phyloP scores from a whole-genome alignment of 2,329 filamentous ascomycete species.

The Trichoderma afroharzianum region DNA sequence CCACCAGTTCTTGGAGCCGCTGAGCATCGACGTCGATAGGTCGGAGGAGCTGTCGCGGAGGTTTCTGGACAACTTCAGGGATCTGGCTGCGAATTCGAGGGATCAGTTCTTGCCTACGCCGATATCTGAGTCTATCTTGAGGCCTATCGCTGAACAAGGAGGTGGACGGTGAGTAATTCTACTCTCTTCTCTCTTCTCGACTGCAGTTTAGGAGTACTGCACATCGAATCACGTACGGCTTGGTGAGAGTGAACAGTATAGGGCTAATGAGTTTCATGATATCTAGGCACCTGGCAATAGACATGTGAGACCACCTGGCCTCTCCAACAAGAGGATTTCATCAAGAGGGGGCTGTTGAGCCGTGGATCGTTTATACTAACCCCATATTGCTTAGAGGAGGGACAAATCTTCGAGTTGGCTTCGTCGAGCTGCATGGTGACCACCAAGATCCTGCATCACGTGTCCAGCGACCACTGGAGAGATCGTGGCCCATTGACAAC shows the following conservation, averaged over 20 bases:
- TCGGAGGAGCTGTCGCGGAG: constrained; percentile 46
- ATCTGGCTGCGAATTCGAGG: constrained; percentile 49
- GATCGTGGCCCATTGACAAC: constrained; percentile 70
- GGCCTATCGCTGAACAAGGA: constrained; percentile 41
- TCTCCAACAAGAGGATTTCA: neutral
- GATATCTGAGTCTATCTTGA: constrained; percentile 56
- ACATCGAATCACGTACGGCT: neutral
- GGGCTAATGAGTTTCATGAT: constrained; percentile 15
- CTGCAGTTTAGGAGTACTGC: neutral
- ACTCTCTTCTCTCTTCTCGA: neutral
- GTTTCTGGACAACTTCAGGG: constrained; percentile 45
- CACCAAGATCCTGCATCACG: constrained; percentile 33
- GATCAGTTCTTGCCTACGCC: constrained; percentile 60
- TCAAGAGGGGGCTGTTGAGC: neutral
- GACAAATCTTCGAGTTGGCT: constrained; percentile 65
- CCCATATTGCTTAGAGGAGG: constrained; percentile 51
- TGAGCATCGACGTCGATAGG: constrained; percentile 45
- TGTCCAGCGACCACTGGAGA: constrained; percentile 61
- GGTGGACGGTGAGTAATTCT: constrained; percentile 45
- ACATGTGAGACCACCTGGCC: constrained; percentile 52
- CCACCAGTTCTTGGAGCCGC: constrained; percentile 48
- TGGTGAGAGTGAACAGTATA: neutral
- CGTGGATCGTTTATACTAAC: neutral
- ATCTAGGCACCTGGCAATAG: constrained; percentile 57
- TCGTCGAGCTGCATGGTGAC: constrained; percentile 56